Evolutionary conservation across 441 rosid genomes (phyloP), one percentile per base, ranked within the genome.

Genomic region (Hura crepitans): DNA sequence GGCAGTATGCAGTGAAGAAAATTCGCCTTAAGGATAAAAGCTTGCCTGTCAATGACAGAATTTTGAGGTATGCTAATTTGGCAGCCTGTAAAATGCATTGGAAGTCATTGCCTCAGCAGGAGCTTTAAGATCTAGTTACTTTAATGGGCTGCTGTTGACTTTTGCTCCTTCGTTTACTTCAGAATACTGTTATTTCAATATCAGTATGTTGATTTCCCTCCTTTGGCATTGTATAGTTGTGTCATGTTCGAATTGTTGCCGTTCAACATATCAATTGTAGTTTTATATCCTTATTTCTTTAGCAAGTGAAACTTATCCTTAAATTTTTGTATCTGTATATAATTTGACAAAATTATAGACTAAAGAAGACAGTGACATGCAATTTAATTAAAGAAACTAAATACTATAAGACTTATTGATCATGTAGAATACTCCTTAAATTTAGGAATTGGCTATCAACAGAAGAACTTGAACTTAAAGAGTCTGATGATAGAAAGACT

Each of bases 1-100:
- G 99, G 74, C 97, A 95, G 61, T 95, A 95, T 81, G 99, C 99
- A 6, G 89, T 95, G 72, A 95, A 95, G 87, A 95, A 95, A 84
- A 92, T 95, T 79, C 92, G 91, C 70, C 89, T 90, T 64, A 92
- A 86, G 90, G 99, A 92, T 80, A 85, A 92, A 87, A 90, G 73
- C 72, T 73, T 89, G 72, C 92, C 92, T 65, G 80, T 85, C 53
- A 75, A 93, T 79, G 92, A 87, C 72, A 83, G 96, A 51, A 89
- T 95, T 80, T 80, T 90, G 77, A 81, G 99, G 99, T 95, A 82
- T 81, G 66, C 70, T 71, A 70, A 65, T 62, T 70, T 76, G 50
- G 53, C 35, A 43, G 69, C 35, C 55, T 33, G 5, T 43, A 59
- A 65, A 63, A 58, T 69, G 20, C 46, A 50, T 58, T 62, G 28